A percentile compares a stretch with the other conserved stretches of the same genome.
Conservation (phyloP, 169 alveolate genomes). For the Cystoisospora suis region DNA sequence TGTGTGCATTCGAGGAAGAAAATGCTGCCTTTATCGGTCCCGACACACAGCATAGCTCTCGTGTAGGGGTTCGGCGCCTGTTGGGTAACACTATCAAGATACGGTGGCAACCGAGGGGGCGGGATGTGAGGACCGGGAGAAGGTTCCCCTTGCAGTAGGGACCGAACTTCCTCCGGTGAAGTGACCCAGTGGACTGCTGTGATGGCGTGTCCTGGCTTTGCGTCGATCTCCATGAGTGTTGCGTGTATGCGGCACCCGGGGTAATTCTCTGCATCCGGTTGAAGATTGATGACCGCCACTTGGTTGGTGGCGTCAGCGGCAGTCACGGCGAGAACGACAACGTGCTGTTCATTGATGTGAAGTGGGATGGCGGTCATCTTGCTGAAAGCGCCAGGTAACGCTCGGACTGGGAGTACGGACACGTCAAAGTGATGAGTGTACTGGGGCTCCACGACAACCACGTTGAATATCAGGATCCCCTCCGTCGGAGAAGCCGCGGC, state of each 20-base stretch:
- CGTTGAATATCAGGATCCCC: neutral
- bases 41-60: conserved; percentile 30
- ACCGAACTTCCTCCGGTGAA: conserved; percentile 5
- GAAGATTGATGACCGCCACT: neutral
- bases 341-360: conserved; percentile 28
- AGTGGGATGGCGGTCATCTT: conserved; percentile 14
- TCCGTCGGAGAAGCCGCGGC: conserved; percentile 40
- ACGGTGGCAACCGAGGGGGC: conserved; percentile 1
- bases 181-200: neutral
- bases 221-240: conserved; percentile 41
- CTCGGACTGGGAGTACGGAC: conserved; percentile 6
- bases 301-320: conserved; percentile 8
- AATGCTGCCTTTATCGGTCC: neutral
- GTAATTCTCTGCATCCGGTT: conserved; percentile 24
- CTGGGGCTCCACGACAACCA: conserved; percentile 29
- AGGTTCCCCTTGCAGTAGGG: neutral
- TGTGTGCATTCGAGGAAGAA: conserved; percentile 30
- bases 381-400: conserved; percentile 30
- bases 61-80: neutral
- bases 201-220: conserved; percentile 29
- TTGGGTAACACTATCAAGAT: neutral
- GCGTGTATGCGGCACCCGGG: conserved; percentile 55
- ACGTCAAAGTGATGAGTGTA: conserved; percentile 26
- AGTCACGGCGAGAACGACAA: neutral
- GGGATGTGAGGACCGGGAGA: conserved; percentile 1